A percentile compares a stretch with the other conserved stretches of the same genome.
phyloP scores from a whole-genome alignment of 352 stramenopile genomes.

The Globisporangium uncinulatum region DNA sequence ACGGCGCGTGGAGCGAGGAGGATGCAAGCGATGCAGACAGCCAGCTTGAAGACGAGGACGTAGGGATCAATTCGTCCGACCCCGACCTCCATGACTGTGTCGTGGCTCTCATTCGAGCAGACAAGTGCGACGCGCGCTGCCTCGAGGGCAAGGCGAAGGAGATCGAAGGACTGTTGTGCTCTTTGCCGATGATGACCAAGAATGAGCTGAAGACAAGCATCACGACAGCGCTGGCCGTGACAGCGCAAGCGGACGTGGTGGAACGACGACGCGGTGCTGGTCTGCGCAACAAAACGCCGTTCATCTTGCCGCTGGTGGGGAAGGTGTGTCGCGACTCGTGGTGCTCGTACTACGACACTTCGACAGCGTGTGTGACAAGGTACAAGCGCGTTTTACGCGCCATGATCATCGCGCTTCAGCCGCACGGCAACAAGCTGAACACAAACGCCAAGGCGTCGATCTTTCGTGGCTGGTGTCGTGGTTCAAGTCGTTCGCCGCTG shows the following conservation, averaged over 20 bases:
- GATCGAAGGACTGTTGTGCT: not conserved
- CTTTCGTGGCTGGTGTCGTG: not conserved
- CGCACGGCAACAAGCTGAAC: not conserved
- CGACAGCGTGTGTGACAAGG: not conserved
- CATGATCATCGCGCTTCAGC: not conserved
- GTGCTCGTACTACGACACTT: not conserved
- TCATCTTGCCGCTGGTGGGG: not conserved
- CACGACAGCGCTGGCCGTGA: not conserved
- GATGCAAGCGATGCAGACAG: not conserved
- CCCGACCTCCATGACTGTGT: not conserved
- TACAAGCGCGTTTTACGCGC: not conserved
- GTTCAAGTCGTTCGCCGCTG: not conserved
- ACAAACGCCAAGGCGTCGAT: not conserved
- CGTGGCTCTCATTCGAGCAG: not conserved
- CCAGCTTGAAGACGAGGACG: too few species aligned
- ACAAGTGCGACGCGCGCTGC: not conserved
- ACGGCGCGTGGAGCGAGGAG: too few species aligned
- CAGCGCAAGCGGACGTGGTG: not conserved
- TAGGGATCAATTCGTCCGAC: conserved; percentile 1
- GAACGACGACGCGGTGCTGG: not conserved
- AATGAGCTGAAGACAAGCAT: not conserved
- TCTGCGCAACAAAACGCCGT: not conserved
- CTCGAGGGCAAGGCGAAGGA: not conserved
- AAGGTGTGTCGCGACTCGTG: not conserved
- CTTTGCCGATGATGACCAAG: not conserved